Base-by-base conservation (phyloP, 495 filamentous ascomycete genomes). In the Lophium mytilinum region DNA sequence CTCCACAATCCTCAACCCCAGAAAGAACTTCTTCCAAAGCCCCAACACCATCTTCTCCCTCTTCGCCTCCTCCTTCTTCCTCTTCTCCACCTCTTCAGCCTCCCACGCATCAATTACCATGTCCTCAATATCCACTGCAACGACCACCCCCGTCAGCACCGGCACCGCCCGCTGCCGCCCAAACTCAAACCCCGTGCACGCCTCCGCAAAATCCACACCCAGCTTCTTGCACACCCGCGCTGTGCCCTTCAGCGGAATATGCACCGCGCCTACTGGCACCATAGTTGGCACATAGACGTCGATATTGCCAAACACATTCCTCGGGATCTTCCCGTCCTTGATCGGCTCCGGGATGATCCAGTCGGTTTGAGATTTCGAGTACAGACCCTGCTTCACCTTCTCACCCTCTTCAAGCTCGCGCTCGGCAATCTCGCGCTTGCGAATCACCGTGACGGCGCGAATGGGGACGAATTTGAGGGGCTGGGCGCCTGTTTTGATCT, bases 131-230 rank as follows among this genome's bases (percentile, higher is more conserved):
- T 91, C 91, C 50, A 78, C 78, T 0, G 93, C 90, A 1, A 96
- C 76, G 0, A 99, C 89, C 0, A 97, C 89, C 0, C 94, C 93
- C 48, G 89, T 83, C 42, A 97, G 83, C 1, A 95, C 83, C 9
- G 93, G 93, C 15, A 96, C 88, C 9, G 93, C 94, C 79, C 92
- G 87, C 60, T 90, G 84, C 46, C 88, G 84, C 9, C 89, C 88
- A 71, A 99, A 99, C 69, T 99, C 93, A 71, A 99, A 99, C 4
- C 90, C 94, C 3, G 87, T 91, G 9, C 96, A 92, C 17, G 94
- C 93, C 66, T 99, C 93, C 0, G 94, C 94, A 68, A 84, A 94
- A 62, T 95, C 88, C 39, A 99, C 85, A 14, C 80, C 83, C 2
- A 99, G 77, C 54, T 85, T 82, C 63, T 87, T 91, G 61, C 91